A percentile compares a stretch with the other conserved stretches of the same genome.
Evolutionary conservation across 2,329 filamentous ascomycete genomes (phyloP).

Genomic region (Aspergillus chevalieri): DNA sequence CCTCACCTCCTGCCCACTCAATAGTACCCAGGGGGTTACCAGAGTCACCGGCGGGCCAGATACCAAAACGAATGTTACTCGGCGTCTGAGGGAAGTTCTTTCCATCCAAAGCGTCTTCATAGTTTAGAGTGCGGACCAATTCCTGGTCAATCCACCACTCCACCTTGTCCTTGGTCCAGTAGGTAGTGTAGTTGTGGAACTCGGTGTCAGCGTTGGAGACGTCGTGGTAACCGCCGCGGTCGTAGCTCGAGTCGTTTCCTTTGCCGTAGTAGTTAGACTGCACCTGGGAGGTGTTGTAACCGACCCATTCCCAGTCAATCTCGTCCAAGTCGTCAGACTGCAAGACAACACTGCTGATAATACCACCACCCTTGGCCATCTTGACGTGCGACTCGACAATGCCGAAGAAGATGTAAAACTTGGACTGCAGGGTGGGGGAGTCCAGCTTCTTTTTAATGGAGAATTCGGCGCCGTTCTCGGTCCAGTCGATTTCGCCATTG

Average conservation of each 20-base stretch:
- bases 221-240: constrained; percentile 72
- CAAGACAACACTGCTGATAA: constrained; percentile 76
- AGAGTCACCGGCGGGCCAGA: constrained; percentile 58
- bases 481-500: constrained; percentile 59
- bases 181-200: constrained; percentile 49
- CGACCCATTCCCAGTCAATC: constrained; percentile 62
- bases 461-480: constrained; percentile 61
- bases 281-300: constrained; percentile 31
- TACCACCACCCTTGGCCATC: constrained; percentile 65
- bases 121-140: constrained; percentile 56
- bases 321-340: constrained; percentile 80
- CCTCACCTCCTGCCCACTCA: constrained; percentile 63
- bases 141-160: constrained; percentile 61
- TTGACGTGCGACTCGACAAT: constrained; percentile 72
- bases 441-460: constrained; percentile 64
- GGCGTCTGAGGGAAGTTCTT: constrained; percentile 65
- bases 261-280: constrained; percentile 98
- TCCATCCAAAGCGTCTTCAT: constrained; percentile 51
- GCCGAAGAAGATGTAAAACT: constrained; percentile 83
- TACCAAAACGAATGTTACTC: constrained; percentile 63
- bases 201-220: constrained; percentile 51
- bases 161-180: constrained; percentile 61
- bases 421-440: constrained; percentile 70
- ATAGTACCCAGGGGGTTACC: constrained; percentile 43
- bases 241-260: constrained; percentile 68